A percentile compares a stretch with the other conserved stretches of the same genome.
Evolutionary conservation across 2,329 filamentous ascomycete genomes (phyloP).

Genomic region (Dothistroma septosporum): DNA sequence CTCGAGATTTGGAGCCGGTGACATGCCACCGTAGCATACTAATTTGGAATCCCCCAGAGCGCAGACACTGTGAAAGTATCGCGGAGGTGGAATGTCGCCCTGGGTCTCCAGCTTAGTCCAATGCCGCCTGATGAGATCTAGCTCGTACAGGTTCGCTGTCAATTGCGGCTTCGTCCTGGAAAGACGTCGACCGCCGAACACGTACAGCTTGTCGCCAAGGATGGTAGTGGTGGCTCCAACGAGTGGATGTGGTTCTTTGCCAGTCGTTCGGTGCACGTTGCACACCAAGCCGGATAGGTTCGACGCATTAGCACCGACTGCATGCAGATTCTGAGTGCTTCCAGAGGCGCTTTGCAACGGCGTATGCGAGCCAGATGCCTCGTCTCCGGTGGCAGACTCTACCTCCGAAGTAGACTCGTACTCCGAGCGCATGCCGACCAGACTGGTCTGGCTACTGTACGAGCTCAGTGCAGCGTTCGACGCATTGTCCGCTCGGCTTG

Average conservation of each 20-base stretch:
- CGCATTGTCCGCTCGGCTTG: slow-evolving; percentile 34
- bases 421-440: slow-evolving; percentile 40
- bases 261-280: slow-evolving; percentile 76
- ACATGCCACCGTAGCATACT: slow-evolving; percentile 98
- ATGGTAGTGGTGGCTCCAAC: slow-evolving; percentile 95
- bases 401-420: slow-evolving; percentile 40
- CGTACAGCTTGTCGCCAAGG: slow-evolving; percentile 90
- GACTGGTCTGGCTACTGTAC: slow-evolving; percentile 46
- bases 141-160: slow-evolving; percentile 86
- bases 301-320: slow-evolving; percentile 51
- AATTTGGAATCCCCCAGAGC: slow-evolving; percentile 89
- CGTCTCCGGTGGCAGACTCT: slow-evolving; percentile 28
- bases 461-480: slow-evolving; percentile 39
- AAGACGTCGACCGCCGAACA: slow-evolving; percentile 86
- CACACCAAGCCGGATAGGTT: slow-evolving; percentile 64
- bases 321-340: slow-evolving; percentile 17
- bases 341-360: slow-evolving; percentile 26
- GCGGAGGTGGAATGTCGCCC: slow-evolving; percentile 81
- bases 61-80: slow-evolving; percentile 97
- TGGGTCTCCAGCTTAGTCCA: slow-evolving; percentile 85
- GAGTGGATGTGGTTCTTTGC: slow-evolving; percentile 81
- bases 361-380: slow-evolving; percentile 27
- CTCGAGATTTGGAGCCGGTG: slow-evolving; percentile 58
- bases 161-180: slow-evolving; percentile 79
- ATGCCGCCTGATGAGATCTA: slow-evolving; percentile 84